Percentiles rank a stretch among this genome's conserved stretches.
These are phyloP conservation scores for Tubosaeta brunneosetosa DNA, from an alignment of 768 basidiomycete species.

Conservation along the genomic window DNA sequence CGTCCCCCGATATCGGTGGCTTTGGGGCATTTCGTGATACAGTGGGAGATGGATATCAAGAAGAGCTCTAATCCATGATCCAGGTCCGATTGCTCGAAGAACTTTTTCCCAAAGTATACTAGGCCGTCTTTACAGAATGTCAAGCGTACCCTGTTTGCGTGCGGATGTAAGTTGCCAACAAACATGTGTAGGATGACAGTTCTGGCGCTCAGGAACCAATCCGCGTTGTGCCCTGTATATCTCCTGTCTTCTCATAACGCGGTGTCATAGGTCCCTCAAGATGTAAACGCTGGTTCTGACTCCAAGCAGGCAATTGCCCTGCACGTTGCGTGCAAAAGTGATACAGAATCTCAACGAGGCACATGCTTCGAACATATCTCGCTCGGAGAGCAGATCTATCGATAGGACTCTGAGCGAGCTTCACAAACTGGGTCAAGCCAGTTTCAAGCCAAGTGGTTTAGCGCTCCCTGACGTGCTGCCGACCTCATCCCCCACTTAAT, in stretches of 20 bases:
- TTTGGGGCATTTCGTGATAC: constrained; percentile 14
- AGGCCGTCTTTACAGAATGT: background rate
- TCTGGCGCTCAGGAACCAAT: constrained; percentile 4
- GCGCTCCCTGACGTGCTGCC: background rate
- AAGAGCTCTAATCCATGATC: constrained; percentile 21
- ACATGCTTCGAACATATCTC: constrained; percentile 5
- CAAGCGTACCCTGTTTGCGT: constrained; percentile 1
- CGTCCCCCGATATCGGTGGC: constrained; percentile 28
- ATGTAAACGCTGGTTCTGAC: background rate
- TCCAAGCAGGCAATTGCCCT: background rate
- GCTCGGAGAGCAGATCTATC: constrained; percentile 8
- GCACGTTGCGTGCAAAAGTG: background rate
- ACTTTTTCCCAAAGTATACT: background rate
- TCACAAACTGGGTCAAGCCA: constrained; percentile 1
- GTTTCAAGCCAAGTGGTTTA: background rate
- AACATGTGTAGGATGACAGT: background rate
- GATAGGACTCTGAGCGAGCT: constrained; percentile 5
- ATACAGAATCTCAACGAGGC: background rate
- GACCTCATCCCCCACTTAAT: background rate
- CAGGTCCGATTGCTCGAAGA: constrained; percentile 1
- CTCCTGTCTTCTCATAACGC: constrained; percentile 5
- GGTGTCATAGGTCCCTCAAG: constrained; percentile 23
- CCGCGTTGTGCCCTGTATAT: background rate
- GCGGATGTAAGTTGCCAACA: background rate
- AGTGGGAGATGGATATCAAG: constrained; percentile 26